Base-by-base conservation (phyloP, 1,284 basidiomycete species). In the Cutaneotrichosporon dermatis region DNA sequence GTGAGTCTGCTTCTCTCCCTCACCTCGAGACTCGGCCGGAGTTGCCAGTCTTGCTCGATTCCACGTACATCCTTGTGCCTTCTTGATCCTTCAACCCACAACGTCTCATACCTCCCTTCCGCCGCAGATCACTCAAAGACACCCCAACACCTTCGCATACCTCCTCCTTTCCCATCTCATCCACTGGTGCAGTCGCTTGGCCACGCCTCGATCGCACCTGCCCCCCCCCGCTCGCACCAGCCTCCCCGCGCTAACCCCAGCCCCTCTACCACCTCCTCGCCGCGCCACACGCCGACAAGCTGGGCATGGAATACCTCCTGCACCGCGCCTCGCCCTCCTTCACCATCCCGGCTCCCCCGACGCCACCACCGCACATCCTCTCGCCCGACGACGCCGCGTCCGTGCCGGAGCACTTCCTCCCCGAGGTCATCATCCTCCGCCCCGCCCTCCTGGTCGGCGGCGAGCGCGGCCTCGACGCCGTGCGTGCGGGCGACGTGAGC, bases 231-330 rank as follows among this genome's bases (percentile, higher is more conserved):
- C 25, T 25, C 25, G 25, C 25, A 25, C 25, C 25, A 25, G 25
- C 25, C 25, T 25, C 25, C 25, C 25, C n/a, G 7, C 36, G 45
- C 46, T 50, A 35, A 42, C 12, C 9, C 12, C 44, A 69, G 68
- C 41, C 64, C 40, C 37, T 69, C 12, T 72, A 72, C 55, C 54
- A 60, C 1, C 25, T 66, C 6, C 57, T 70, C 10, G n/a, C 56
- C 35, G 53, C 55, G 12, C 68, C 70, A 1, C 69, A 70, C 54
- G 52, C 54, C 6, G 70, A 72, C 60, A 72, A 72, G 61, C 58
- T 60, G 15, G 66, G 62, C 4, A 53, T 69, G 33, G 69, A 72
- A 60, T 66, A 67, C 51, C 60, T 69, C 53, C 16, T 69, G 41
- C 57, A 48, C n/a, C 61, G 58, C 5, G 63, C 25, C 25, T 25